Evolutionary conservation across 768 basidiomycete species (phyloP), one percentile per base, ranked within the genome.

Genomic region (Imleria badia): DNA sequence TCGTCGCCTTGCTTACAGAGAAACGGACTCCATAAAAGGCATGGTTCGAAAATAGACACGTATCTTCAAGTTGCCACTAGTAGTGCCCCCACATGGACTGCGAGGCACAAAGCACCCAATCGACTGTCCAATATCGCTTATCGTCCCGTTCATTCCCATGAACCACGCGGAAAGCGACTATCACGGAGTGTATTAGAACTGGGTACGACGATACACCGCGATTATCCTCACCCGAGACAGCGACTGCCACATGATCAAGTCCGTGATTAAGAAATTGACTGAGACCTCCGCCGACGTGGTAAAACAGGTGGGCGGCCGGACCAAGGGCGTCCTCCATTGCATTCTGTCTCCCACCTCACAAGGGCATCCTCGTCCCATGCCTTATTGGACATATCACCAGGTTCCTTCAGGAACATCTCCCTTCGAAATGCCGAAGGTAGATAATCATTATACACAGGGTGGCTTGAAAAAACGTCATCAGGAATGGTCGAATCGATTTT

Each of bases 371-470:
- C 85, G 65, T 89, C 83, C 84, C 83, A 87, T 12, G 68, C 58
- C 58, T 84, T 86, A 22, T 66, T 73, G 5, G 71, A 69, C 49
- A 58, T 19, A 52, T 85, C 80, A 3, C 68, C 76, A 36, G 73
- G 75, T 33, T 69, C 66, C 56, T 69, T 73, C 52, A 84, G 65
- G 58, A 85, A 81, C 13, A 54, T 63, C n/a, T 75, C 66, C 4
- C 71, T 75, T 42, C 72, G 65, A 14, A 85, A 66, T 29, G 78
- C 70, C 19, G 71, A 56, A 5, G 87, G 88, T 13, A 89, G 68
- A 68, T 83, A 87, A 20, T 78, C 77, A 60, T 90, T 81, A 49
- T 78, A 69, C 36, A 88, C 85, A 0, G 88, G 87, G 66, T 89
- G 87, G 12, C 81, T 81, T 56, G 41, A 48, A 39, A 54, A 20